Evolutionary conservation across 306 rosid species (phyloP), one percentile per base, ranked within the genome.

Genomic region (Senna tora): DNA sequence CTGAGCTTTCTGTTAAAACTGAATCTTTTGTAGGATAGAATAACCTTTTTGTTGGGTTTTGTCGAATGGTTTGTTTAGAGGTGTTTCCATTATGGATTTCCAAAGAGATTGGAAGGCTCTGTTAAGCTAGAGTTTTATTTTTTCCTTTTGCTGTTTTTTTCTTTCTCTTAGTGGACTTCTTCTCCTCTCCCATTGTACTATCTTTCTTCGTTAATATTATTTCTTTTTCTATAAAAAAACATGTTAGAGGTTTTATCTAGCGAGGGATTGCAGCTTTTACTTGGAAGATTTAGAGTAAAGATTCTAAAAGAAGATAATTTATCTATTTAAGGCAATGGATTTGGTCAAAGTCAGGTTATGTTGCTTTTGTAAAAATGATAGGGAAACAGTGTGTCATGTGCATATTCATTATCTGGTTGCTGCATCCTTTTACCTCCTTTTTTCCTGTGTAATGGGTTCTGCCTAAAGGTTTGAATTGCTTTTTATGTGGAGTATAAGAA

Each of bases 341-440:
- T 20, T 47, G 41, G 30, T 49, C 54, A 38, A 34, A 62, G 61
- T 39, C 56, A 38, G 33, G 9, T 43, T 43, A 1, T 50, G 6
- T 51, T 33, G 59, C 38, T 62, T 62, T 25, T 53, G 11, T 63
- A 38, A 51, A 63, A 36, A 9, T 12, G 45, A 39, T 7, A 13
- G 12, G 45, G 45, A 39, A 39, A 39, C 45, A 39, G 11, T 41
- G 1, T 12, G 10, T 41, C 30, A 25, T 25, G 20, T 33, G 51
- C 22, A 46, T 43, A 43, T 65, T 54, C 25, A 32, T 75, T 65
- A 55, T 55, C 59, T 25, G 51, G 69, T 21, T 36, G n/a, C 34
- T 7, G 13, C 69, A 43, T n/a, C n/a, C 16, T n/a, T 43, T 41
- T 41, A 12, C 46, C 46, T 9, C 46, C 46, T 41, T 41, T 41